Evolutionary conservation across 2,329 filamentous ascomycete species (phyloP).

Genomic region (Falciphora oryzae): DNA sequence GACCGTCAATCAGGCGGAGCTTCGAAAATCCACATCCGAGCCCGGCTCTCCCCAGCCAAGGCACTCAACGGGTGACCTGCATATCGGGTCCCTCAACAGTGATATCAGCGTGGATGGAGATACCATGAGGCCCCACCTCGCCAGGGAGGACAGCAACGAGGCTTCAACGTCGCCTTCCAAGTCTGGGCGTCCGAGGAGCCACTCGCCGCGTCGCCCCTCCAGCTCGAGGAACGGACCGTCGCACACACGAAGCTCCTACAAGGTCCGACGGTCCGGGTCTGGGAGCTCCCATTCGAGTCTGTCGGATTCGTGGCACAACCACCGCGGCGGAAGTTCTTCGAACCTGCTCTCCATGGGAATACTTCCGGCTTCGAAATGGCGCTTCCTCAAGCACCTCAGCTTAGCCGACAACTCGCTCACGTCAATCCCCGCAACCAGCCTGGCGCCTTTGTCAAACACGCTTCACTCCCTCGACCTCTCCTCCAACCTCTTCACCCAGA

Average conservation of each 20-base stretch:
- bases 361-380: slow-evolving; percentile 85
- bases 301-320: slow-evolving; percentile 57
- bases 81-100: slow-evolving; percentile 54
- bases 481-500: slow-evolving; percentile 86
- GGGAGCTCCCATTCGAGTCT: slow-evolving; percentile 84
- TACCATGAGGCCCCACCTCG: slow-evolving; percentile 38
- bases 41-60: slow-evolving; percentile 55
- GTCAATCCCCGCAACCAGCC: slow-evolving; percentile 65
- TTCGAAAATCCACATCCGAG: slow-evolving; percentile 62
- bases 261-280: slow-evolving; percentile 80
- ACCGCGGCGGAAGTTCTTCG: slow-evolving; percentile 62
- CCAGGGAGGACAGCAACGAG: slow-evolving; percentile 43
- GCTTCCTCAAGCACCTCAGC: slow-evolving; percentile 87
- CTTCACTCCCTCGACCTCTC: slow-evolving; percentile 90
- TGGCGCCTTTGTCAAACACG: slow-evolving; percentile 79
- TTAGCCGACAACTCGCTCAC: slow-evolving; percentile 88
- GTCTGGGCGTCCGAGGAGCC: slow-evolving; percentile 59
- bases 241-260: slow-evolving; percentile 62
- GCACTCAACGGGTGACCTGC: slow-evolving; percentile 42
- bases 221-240: slow-evolving; percentile 68
- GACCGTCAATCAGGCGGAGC: slow-evolving; percentile 57
- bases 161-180: slow-evolving; percentile 35
- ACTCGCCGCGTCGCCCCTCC: slow-evolving; percentile 71
- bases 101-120: slow-evolving; percentile 43
- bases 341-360: slow-evolving; percentile 68